A percentile compares a stretch with the other conserved stretches of the same genome.
Conservation (phyloP, 441 rosid genomes). For the Brassica balearica region DNA sequence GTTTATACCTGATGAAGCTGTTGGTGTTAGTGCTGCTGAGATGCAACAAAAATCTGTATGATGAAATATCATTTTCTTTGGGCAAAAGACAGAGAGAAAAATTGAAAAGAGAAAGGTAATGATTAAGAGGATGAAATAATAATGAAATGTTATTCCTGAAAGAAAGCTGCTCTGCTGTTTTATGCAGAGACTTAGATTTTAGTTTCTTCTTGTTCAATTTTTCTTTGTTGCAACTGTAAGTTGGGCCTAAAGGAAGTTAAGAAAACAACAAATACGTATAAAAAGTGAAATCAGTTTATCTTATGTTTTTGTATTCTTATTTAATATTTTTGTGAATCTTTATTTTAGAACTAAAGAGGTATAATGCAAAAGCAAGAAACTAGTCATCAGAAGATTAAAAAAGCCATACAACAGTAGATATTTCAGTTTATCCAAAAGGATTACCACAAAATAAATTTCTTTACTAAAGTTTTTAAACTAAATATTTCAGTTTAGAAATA, state of each 20-base stretch:
- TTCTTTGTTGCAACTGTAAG: constrained; percentile 2
- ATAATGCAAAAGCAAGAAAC: not conserved
- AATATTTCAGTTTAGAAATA: not conserved
- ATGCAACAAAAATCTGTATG: constrained; percentile 41
- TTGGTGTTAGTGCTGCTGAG: constrained; percentile 39
- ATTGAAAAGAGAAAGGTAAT: not conserved
- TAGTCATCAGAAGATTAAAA: not conserved
- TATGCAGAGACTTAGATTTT: constrained; percentile 6
- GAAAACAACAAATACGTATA: not conserved
- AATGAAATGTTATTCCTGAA: constrained; percentile 9
- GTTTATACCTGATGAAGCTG: constrained; percentile 53
- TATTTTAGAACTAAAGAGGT: not conserved
- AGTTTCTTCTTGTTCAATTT: not conserved
- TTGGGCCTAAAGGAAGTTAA: not conserved
- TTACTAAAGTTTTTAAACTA: not conserved
- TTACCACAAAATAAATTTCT: not conserved
- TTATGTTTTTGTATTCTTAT: not conserved
- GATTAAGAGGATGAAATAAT: not conserved
- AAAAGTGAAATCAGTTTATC: not conserved
- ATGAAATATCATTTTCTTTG: constrained; percentile 11
- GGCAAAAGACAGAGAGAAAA: not conserved
- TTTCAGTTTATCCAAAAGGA: not conserved
- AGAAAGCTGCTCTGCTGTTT: constrained; percentile 29
- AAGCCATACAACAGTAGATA: not conserved
- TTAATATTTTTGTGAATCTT: too few relatives aligned